phyloP scores from a whole-genome alignment of 108 stramenopile species.

The Conticribra guillardii region DNA sequence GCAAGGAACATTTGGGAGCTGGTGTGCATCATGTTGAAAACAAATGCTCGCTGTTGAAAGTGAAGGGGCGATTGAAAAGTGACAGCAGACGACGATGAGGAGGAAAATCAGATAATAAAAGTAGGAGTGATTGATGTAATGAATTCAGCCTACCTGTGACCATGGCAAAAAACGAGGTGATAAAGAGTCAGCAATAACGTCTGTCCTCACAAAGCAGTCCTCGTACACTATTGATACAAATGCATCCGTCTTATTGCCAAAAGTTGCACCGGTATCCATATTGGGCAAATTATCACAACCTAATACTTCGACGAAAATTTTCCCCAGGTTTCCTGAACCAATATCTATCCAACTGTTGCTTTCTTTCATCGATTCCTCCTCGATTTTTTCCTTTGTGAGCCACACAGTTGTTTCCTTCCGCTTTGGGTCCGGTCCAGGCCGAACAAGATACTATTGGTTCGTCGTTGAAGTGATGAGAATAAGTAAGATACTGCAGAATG shows the following conservation, averaged over 20 bases:
- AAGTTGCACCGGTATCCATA: conserved; percentile 55
- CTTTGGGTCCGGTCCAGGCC: conserved; percentile 76
- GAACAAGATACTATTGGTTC: conserved; percentile 46
- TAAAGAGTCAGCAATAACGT: conserved; percentile 76
- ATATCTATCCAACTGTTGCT: conserved; percentile 68
- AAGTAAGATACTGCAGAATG: background rate
- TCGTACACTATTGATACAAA: conserved; percentile 77
- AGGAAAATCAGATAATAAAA: too few relatives aligned
- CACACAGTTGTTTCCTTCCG: conserved; percentile 64
- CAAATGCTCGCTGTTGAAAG: conserved; percentile 78
- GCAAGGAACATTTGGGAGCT: conserved; percentile 66
- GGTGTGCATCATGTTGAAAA: conserved; percentile 71
- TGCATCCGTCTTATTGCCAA: conserved; percentile 80
- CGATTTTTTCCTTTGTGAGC: conserved; percentile 67
- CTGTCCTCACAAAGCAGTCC: conserved; percentile 66
- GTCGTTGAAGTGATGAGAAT: background rate
- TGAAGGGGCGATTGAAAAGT: too few relatives aligned
- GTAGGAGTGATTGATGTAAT: too few relatives aligned
- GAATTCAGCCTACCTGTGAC: conserved; percentile 50
- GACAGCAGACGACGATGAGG: too few relatives aligned
- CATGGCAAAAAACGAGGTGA: conserved; percentile 83
- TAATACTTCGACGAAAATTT: conserved; percentile 73
- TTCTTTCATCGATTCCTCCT: conserved; percentile 50
- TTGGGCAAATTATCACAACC: conserved; percentile 76
- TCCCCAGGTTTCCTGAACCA: conserved; percentile 72